Percentiles rank a stretch among this genome's conserved stretches.
Evolutionary conservation across 352 stramenopile species (phyloP).

Genomic region (Globisporangium ultimum): DNA sequence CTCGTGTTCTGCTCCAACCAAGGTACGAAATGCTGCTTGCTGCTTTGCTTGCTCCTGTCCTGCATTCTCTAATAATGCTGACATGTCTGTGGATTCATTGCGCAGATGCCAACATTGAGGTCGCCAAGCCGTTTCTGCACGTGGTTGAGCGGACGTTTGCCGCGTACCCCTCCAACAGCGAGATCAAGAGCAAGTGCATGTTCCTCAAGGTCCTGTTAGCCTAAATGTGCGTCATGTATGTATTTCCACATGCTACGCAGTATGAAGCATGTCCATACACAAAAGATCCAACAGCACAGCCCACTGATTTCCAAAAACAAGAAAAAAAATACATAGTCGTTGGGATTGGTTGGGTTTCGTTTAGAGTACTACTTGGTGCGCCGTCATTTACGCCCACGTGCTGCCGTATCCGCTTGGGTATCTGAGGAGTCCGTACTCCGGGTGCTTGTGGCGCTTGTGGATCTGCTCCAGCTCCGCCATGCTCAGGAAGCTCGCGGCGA

Average conservation of each 20-base stretch:
- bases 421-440: conserved; percentile 73
- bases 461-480: conserved; percentile 74
- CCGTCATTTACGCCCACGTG: conserved; percentile 23
- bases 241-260: not conserved
- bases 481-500: conserved; percentile 64
- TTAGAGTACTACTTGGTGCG: conserved; percentile 5
- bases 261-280: conserved; percentile 1
- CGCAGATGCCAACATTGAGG: conserved; percentile 54
- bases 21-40: conserved; percentile 19
- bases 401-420: conserved; percentile 40
- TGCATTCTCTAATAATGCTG: not conserved
- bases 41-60: not conserved
- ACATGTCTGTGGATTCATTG: not conserved
- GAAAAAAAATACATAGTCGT: conserved; percentile 34
- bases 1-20: conserved; percentile 83
- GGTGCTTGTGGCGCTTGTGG: conserved; percentile 79
- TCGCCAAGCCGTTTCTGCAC: conserved; percentile 38
- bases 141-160: conserved; percentile 46
- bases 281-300: too few relatives aligned
- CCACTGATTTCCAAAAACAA: not conserved
- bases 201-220: conserved; percentile 64
- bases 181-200: conserved; percentile 64
- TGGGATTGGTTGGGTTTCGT: conserved; percentile 15
- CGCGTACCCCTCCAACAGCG: conserved; percentile 40
- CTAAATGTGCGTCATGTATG: conserved; percentile 9